phyloP scores from a whole-genome alignment of 306 rosid species.

The Pterocarpus macrocarpus region DNA sequence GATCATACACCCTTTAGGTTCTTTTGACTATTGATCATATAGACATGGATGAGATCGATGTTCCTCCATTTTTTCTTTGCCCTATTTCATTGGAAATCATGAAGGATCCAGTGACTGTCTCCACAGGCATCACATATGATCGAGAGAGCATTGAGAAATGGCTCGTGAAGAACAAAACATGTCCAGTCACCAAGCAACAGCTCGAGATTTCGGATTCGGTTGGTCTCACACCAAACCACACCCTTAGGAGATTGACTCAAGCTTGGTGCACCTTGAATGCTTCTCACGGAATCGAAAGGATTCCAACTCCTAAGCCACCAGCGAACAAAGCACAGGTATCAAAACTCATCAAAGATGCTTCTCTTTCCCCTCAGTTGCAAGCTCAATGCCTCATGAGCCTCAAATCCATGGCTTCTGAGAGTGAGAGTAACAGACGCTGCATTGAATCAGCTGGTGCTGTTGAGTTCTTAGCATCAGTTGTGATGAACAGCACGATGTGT shows the following conservation, averaged over 20 bases:
- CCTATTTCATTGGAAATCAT: constrained; percentile 85
- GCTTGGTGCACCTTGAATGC: constrained; percentile 91
- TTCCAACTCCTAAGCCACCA: constrained; percentile 88
- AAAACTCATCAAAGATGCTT: constrained; percentile 64
- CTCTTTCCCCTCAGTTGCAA: constrained; percentile 51
- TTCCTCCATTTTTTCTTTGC: constrained; percentile 77
- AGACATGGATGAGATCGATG: constrained; percentile 70
- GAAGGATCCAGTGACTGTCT: constrained; percentile 85
- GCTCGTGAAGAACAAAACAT: constrained; percentile 67
- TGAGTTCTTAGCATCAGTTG: constrained; percentile 63
- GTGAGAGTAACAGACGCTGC: constrained; percentile 66
- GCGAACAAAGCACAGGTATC: neutral
- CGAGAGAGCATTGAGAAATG: constrained; percentile 85
- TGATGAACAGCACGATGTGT: neutral
- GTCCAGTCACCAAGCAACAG: constrained; percentile 78
- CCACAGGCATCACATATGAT: constrained; percentile 89
- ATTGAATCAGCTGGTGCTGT: constrained; percentile 70
- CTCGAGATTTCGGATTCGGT: constrained; percentile 42
- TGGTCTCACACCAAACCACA: constrained; percentile 85
- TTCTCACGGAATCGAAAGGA: constrained; percentile 71
- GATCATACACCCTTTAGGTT: no score
- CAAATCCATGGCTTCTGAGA: constrained; percentile 68
- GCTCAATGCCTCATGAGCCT: constrained; percentile 56
- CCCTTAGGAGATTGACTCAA: constrained; percentile 84
- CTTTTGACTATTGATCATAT: neutral